Conservation (phyloP, 805 yeast species). For the Candida boidinii region DNA sequence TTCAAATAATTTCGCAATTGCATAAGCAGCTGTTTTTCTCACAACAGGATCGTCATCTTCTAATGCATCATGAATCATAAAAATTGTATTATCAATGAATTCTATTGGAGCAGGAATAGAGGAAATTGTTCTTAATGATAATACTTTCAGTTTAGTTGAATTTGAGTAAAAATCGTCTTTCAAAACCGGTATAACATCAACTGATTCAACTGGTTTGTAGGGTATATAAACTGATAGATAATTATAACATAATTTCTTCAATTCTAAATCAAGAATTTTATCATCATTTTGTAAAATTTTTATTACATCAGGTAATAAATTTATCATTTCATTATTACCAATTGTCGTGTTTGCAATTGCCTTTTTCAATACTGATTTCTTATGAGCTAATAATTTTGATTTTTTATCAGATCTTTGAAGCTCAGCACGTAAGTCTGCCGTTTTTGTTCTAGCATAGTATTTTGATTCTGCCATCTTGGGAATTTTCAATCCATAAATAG, state of each 20-base stretch:
- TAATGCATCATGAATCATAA: conserved; percentile 25
- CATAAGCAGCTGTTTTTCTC: conserved; percentile 60
- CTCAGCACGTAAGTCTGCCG: conserved; percentile 23
- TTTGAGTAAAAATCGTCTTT: conserved; percentile 35
- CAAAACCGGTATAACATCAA: conserved; percentile 47
- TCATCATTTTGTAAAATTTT: conserved; percentile 33
- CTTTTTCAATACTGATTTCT: conserved; percentile 52
- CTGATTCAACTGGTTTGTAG: conserved; percentile 46
- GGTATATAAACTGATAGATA: conserved; percentile 55
- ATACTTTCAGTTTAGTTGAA: conserved; percentile 36
- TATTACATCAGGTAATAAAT: conserved; percentile 56
- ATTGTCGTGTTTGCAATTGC: conserved; percentile 77
- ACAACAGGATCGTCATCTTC: conserved; percentile 48
- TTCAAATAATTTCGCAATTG: conserved; percentile 61
- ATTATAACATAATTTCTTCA: conserved; percentile 63
- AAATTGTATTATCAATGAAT: conserved; percentile 38
- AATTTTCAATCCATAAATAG: too few relatives aligned
- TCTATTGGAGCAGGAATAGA: conserved; percentile 48
- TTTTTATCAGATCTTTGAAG: conserved; percentile 28
- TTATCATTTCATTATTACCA: conserved; percentile 70
- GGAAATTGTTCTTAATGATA: conserved; percentile 58
- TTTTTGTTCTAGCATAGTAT: conserved; percentile 18
- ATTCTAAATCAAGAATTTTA: conserved; percentile 47
- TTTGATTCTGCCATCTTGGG: conserved; percentile 20
- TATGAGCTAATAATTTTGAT: conserved; percentile 24